A percentile compares a stretch with the other conserved stretches of the same genome.
Conservation (phyloP, 371 early-diverging fungal species). For the Choanephora cucurbitarum region DNA sequence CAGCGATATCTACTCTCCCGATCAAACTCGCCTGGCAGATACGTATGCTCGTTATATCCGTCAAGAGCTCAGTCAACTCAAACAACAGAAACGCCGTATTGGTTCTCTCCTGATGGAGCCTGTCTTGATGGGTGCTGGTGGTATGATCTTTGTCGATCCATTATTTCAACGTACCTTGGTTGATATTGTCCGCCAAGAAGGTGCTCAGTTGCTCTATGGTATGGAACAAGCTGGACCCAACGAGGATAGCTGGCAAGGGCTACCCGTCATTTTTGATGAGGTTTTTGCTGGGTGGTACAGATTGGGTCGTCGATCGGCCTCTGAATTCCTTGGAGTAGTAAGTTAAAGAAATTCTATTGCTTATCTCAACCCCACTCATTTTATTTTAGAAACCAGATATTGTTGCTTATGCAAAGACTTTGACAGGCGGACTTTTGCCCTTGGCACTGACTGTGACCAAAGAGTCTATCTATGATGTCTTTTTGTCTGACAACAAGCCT, state of each 20-base stretch:
- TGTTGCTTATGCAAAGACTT: conserved; percentile 74
- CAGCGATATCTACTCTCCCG: conserved; percentile 39
- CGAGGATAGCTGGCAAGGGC: conserved; percentile 51
- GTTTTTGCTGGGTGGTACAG: conserved; percentile 84
- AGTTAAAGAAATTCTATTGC: conserved; percentile 19
- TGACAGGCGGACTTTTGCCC: conserved; percentile 82
- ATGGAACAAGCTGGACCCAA: conserved; percentile 15
- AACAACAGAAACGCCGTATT: conserved; percentile 55
- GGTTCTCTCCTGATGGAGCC: conserved; percentile 84
- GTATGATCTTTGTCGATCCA: conserved; percentile 86
- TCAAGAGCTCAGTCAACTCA: conserved; percentile 38
- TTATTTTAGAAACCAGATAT: conserved; percentile 69
- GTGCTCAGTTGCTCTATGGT: conserved; percentile 36
- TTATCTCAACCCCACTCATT: conserved; percentile 16
- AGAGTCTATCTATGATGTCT: conserved; percentile 65
- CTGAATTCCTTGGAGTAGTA: conserved; percentile 70
- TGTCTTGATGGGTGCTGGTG: conserved; percentile 80
- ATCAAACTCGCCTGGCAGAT: conserved; percentile 31
- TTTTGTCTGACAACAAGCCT: conserved; percentile 65
- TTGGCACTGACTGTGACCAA: conserved; percentile 73
- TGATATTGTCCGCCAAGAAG: conserved; percentile 57
- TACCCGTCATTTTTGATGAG: conserved; percentile 85
- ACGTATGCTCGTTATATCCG: conserved; percentile 58
- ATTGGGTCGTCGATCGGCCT: conserved; percentile 65
- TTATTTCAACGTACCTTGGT: conserved; percentile 73